Conservation (phyloP, 139 green algal genomes). For the Chlorella sorokiniana region DNA sequence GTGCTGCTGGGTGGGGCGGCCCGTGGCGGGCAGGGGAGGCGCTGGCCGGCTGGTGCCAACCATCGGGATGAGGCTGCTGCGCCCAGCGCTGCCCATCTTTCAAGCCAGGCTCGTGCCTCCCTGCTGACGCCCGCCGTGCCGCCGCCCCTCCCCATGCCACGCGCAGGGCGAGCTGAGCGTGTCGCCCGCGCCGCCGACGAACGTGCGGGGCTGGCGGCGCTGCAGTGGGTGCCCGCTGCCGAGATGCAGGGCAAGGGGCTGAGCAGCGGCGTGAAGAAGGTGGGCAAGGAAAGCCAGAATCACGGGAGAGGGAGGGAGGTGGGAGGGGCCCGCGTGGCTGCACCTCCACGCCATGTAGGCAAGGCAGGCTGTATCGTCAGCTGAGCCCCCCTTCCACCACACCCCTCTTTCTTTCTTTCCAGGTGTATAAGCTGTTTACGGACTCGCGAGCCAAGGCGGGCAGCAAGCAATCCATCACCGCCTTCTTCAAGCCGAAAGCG, state of each 20-base stretch:
- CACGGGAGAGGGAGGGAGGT: background rate
- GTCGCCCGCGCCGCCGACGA: background rate
- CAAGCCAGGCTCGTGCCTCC: too few species aligned
- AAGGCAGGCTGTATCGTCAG: background rate
- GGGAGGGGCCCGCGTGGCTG: background rate
- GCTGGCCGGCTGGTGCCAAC: too few species aligned
- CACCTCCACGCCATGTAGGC: background rate
- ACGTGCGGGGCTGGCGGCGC: background rate
- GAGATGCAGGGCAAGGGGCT: constrained; percentile 47
- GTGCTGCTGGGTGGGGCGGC: too few species aligned
- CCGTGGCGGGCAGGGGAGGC: too few species aligned
- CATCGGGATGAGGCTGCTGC: too few species aligned
- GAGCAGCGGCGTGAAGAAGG: constrained; percentile 63
- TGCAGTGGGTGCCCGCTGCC: constrained; percentile 46
- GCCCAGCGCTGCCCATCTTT: background rate
- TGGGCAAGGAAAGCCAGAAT: background rate
- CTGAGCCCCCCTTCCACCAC: background rate
- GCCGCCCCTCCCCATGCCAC: background rate
- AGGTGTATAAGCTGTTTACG: constrained; percentile 23
- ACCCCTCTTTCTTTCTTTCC: background rate
- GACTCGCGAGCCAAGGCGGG: background rate
- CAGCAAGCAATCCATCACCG: constrained; percentile 22
- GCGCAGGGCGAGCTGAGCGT: background rate
- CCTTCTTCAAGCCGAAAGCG: constrained; percentile 16
- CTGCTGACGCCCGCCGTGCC: background rate